Evolutionary conservation across 352 stramenopile genomes (phyloP).

Genomic region (Lagenidium giganteum): DNA sequence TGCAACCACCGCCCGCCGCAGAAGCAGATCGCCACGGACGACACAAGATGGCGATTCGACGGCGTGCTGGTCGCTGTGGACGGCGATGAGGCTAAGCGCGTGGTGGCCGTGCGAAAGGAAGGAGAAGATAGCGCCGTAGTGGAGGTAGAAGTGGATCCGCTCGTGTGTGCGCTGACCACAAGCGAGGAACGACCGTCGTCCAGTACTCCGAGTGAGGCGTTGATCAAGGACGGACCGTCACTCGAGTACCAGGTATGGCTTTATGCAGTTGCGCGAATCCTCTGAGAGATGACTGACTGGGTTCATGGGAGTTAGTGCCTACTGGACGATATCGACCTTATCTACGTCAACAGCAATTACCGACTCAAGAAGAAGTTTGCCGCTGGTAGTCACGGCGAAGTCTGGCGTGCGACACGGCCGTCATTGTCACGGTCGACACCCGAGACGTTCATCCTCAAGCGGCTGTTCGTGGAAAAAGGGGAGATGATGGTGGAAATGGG

Average conservation of each 20-base stretch:
- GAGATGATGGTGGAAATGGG: constrained; percentile 69
- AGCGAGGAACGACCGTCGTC: not conserved
- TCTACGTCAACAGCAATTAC: constrained; percentile 77
- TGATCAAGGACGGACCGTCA: constrained; percentile 37
- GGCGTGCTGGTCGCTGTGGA: constrained; percentile 15
- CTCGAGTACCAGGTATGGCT: constrained; percentile 56
- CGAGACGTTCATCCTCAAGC: constrained; percentile 81
- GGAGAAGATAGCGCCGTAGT: not conserved
- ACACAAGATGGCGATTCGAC: too few species aligned
- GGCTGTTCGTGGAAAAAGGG: constrained; percentile 68
- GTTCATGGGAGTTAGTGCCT: constrained; percentile 26
- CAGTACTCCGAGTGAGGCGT: constrained; percentile 1
- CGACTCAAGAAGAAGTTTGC: constrained; percentile 78
- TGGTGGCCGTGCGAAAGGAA: not conserved
- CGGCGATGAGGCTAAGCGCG: not conserved
- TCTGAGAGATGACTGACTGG: not conserved
- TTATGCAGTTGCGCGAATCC: not conserved
- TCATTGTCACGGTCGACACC: too few species aligned
- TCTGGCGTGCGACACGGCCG: constrained; percentile 22
- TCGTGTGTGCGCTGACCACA: not conserved
- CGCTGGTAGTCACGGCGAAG: constrained; percentile 79
- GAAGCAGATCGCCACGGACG: too few species aligned
- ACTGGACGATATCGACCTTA: constrained; percentile 39
- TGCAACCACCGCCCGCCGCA: constrained; percentile 36
- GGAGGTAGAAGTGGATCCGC: not conserved